Base-by-base conservation (phyloP, 805 yeast genomes). In the Starmerella apis region DNA sequence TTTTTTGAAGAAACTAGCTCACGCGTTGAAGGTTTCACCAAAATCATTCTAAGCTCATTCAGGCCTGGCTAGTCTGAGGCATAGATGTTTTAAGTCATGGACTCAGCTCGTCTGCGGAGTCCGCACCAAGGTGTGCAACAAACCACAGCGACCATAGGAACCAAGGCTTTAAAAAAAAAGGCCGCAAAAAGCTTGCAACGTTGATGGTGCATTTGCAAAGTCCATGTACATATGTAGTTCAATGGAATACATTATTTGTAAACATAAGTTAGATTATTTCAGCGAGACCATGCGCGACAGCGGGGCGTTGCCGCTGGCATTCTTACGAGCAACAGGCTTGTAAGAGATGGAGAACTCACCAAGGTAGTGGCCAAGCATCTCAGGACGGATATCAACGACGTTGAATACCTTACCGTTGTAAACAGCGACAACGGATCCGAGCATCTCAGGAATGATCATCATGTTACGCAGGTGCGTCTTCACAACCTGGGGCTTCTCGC, bases 321-420 rank as follows among this genome's bases (percentile, higher is more conserved):
- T 83, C 83, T 96, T 96, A 81, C 94, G 99, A 81, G 94, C 86
- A 73, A 90, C 96, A 72, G 99, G 98, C 75, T 95, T 85, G 81
- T 92, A 92, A 68, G 98, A 79, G 77, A 92, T 92, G 69, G 98
- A 90, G 86, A 92, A 92, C 80, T 92, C 99, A 79, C 96, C 99
- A 69, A 92, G 85, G 94, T 92, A 92, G 84, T 90, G 96, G 73
- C 98, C 97, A 72, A 90, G 88, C 98, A 92, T 92, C 80, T 92
- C 99, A 70, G 98, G 96, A 75, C 79, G 87, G 77, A 92, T 78
- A 76, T 92, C 99, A 74, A 92, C 96, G 68, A 82, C 84, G 94
- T 90, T 90, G 94, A 92, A 92, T 66, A 79, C 86, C 80, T 92
- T 92, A 79, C 99, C 99, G 82, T 92, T 92, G 95, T 92, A 92